phyloP scores from a whole-genome alignment of 805 yeast species.

The Kluyveromyces dobzhanskii region DNA sequence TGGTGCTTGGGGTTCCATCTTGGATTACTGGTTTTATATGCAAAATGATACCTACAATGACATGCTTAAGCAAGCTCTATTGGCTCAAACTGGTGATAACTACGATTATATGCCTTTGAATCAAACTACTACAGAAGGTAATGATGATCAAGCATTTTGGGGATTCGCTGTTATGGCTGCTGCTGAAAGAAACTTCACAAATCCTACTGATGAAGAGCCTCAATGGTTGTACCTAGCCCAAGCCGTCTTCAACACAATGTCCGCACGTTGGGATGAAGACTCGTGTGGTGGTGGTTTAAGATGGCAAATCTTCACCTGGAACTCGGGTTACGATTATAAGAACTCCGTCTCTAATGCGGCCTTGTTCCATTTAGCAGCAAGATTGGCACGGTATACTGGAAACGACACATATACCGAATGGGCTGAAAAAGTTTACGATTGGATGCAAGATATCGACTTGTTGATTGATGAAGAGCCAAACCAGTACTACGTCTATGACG shows the following conservation, averaged over 20 bases:
- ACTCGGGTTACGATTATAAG: conserved; percentile 54
- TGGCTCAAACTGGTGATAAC: conserved; percentile 35
- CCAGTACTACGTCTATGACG: conserved; percentile 55
- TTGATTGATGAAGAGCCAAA: conserved; percentile 44
- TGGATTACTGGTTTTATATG: conserved; percentile 69
- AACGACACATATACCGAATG: conserved; percentile 42
- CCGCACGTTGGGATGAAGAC: conserved; percentile 47
- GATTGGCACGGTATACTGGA: conserved; percentile 51
- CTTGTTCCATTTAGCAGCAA: conserved; percentile 53
- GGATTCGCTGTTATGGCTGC: conserved; percentile 56
- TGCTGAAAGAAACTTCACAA: conserved; percentile 48
- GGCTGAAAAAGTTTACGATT: conserved; percentile 48
- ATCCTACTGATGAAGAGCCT: conserved; percentile 36
- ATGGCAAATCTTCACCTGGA: conserved; percentile 61
- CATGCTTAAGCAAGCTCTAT: conserved; percentile 45
- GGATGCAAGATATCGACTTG: conserved; percentile 45
- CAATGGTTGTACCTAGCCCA: conserved; percentile 51
- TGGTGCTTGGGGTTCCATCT: conserved; percentile 57
- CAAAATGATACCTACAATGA: conserved; percentile 56
- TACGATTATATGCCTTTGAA: conserved; percentile 52
- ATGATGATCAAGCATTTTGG: conserved; percentile 69
- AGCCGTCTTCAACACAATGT: conserved; percentile 50
- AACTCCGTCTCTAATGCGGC: conserved; percentile 60
- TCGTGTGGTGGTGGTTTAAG: conserved; percentile 57
- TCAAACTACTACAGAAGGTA: conserved; percentile 62